Conservation (phyloP, 371 early-diverging fungal species). For the Catenaria anguillulae region DNA sequence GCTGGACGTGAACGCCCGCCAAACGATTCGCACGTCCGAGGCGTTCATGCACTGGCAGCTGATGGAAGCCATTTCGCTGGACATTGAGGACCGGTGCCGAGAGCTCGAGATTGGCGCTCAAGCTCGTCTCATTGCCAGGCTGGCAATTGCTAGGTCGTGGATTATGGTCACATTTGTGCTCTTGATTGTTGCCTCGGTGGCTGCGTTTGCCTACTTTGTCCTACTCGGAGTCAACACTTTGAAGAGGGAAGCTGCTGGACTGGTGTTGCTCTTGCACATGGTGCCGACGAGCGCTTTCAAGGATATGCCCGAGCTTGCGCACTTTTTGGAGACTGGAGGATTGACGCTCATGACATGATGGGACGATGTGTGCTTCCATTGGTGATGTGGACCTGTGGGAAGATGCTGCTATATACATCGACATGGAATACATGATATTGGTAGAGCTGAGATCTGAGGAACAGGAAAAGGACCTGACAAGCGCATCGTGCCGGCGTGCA, state of each 20-base stretch:
- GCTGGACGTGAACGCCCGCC: too few species aligned
- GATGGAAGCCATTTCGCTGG: background rate
- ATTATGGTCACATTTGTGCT: background rate
- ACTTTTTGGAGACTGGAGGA: background rate
- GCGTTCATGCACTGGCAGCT: background rate
- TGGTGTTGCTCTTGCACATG: background rate
- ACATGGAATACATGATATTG: too few species aligned
- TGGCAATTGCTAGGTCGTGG: background rate
- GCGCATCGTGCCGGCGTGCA: too few species aligned
- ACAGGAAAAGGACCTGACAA: too few species aligned
- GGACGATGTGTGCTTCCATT: too few species aligned
- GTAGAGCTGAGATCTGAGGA: too few species aligned
- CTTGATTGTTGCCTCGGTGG: background rate
- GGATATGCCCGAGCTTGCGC: background rate
- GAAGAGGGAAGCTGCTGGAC: background rate
- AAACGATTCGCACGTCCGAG: too few species aligned
- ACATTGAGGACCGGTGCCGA: background rate
- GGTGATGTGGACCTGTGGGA: too few species aligned
- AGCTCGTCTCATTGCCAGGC: background rate
- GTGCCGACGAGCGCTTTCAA: background rate
- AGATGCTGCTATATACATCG: too few species aligned
- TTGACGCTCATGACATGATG: too few species aligned
- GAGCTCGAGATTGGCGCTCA: background rate
- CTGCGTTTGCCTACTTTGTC: background rate
- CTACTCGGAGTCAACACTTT: background rate